These are phyloP conservation scores for Ilex asprella DNA, from an alignment of 257 asterid species.

Conservation along the genomic window DNA sequence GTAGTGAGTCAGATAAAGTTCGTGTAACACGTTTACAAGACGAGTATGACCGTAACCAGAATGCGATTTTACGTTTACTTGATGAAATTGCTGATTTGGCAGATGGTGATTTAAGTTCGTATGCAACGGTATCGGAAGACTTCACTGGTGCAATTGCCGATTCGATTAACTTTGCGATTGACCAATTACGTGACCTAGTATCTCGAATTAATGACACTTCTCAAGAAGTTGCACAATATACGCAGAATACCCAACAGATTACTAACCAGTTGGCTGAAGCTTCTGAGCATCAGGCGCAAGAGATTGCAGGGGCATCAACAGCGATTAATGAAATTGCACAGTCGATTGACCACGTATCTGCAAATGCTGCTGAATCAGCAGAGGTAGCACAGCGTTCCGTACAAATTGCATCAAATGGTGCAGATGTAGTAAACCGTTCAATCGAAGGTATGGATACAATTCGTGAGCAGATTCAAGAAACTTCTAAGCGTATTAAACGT, in stretches of 20 bases:
- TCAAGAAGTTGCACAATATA: not conserved
- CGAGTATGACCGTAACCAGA: slow-evolving; percentile 3
- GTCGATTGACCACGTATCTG: slow-evolving; percentile 1
- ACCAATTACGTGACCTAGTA: not conserved
- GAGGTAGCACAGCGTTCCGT: not conserved
- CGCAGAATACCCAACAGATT: not conserved
- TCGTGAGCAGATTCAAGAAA: slow-evolving; percentile 4
- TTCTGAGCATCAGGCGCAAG: slow-evolving; percentile 2
- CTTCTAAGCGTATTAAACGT: slow-evolving; percentile 2
- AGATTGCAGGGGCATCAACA: not conserved
- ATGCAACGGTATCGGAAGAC: not conserved
- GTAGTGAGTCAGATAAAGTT: too few relatives aligned
- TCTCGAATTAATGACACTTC: not conserved
- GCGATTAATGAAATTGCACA: not conserved
- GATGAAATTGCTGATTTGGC: not conserved
- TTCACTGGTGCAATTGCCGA: slow-evolving; percentile 3
- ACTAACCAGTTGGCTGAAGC: slow-evolving; percentile 2
- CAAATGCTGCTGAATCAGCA: not conserved
- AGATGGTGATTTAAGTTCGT: not conserved
- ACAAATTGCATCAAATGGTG: slow-evolving; percentile 1
- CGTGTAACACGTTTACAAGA: too few relatives aligned
- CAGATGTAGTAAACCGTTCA: not conserved
- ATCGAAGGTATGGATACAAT: not conserved
- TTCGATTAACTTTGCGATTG: not conserved
- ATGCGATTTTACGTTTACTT: slow-evolving; percentile 1